Base-by-base conservation (phyloP, 345 rosid species). In the Pistacia vera region DNA sequence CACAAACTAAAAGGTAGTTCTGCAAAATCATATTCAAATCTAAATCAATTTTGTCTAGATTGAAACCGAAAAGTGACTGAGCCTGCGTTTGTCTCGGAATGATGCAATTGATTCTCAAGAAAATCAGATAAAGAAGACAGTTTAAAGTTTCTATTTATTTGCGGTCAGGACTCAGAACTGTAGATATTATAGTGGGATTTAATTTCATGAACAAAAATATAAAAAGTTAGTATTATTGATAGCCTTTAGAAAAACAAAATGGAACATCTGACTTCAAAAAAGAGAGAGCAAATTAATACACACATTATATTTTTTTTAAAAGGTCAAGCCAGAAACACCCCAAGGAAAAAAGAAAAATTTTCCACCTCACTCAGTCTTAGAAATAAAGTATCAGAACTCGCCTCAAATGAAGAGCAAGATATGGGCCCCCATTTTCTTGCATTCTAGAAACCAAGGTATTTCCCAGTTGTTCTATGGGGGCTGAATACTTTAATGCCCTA, bases 361-460 rank as follows among this genome's bases (percentile, higher is more conserved):
- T 16, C 28, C 20, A 25, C 58, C 56, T 11, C 9, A 63, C 49
- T 11, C 9, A 17, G 33, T 63, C 22, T 4, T 22, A 51, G 36
- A 35, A 65, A 65, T n/a, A 41, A 72, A 69, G 63, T 35, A 63
- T 20, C 60, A 74, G 71, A 68, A 82, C 92, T 82, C 79, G 81
- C 98, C 98, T 95, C 82, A 93, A 81, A 86, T 95, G 99, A 56
- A 95, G 98, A 76, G 99, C 98, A 76, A 95, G 90, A 83, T 93
- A 92, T 41, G 94, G 99, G 82, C 85, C 83, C 51, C 87, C 95
- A 85, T 84, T 77, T 82, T 83, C 84, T 80, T 81, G 85, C 99
- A 95, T 90, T 83, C 97, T 89, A 74, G 90, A 88, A 72, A 91
- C 91, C 87, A 95, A 83, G 51, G 82, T 86, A 74, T 83, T 89